Conservation (phyloP, 768 basidiomycete species). For the Clathrus columnatus region DNA sequence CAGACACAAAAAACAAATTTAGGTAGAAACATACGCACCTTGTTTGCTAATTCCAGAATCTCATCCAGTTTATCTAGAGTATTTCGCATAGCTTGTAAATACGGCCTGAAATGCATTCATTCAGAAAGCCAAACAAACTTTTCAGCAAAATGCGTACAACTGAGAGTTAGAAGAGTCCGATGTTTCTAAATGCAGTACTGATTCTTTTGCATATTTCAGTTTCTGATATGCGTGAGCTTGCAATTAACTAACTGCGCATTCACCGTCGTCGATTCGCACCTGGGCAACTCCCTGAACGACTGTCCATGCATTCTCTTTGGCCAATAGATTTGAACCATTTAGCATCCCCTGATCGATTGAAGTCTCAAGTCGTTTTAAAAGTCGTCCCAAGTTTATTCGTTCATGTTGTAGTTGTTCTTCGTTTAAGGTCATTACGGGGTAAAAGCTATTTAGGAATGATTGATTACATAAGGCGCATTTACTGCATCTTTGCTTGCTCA, state of each 20-base stretch:
- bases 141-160: background rate
- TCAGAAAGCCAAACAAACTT: background rate
- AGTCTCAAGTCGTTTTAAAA: constrained; percentile 55
- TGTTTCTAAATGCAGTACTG: constrained; percentile 49
- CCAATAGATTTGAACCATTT: constrained; percentile 28
- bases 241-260: background rate
- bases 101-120: constrained; percentile 4
- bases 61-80: constrained; percentile 50
- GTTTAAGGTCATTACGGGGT: background rate
- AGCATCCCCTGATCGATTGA: constrained; percentile 31
- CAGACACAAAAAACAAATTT: background rate
- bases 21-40: constrained; percentile 29
- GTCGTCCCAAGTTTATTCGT: constrained; percentile 56
- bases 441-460: background rate
- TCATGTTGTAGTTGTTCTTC: constrained; percentile 35
- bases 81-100: constrained; percentile 31
- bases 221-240: constrained; percentile 19
- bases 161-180: constrained; percentile 6
- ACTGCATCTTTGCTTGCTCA: background rate
- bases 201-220: constrained; percentile 46
- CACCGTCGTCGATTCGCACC: constrained; percentile 27
- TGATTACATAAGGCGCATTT: background rate
- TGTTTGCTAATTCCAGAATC: constrained; percentile 41
- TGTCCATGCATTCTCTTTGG: constrained; percentile 35
- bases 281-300: constrained; percentile 48